These are phyloP conservation scores for Xanthoparmelia taractica DNA, from an alignment of 495 filamentous ascomycete species.

Conservation along the genomic window DNA sequence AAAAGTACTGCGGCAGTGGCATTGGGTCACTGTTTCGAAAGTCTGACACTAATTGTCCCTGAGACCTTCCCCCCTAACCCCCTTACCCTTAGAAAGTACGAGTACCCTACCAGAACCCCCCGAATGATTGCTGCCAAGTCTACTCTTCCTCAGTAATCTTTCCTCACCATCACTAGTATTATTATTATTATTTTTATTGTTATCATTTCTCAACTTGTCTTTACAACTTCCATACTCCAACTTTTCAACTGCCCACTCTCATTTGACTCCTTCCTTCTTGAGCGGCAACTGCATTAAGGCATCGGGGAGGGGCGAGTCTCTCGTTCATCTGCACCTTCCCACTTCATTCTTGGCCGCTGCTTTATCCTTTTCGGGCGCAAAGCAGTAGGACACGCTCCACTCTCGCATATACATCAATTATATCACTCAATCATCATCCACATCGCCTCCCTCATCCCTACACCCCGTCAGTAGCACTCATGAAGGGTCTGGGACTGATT, in stretches of 20 bases:
- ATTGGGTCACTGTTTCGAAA: background rate
- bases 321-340: conserved; percentile 12
- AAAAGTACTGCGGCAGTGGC: conserved; percentile 1
- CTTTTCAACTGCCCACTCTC: conserved; percentile 9
- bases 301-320: conserved; percentile 3
- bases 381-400: background rate
- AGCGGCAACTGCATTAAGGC: conserved; percentile 20
- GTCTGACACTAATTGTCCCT: no score
- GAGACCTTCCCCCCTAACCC: no score
- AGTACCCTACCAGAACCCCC: background rate
- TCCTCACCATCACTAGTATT: no score
- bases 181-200: no score
- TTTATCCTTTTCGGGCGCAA: conserved; percentile 7
- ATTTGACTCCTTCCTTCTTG: conserved; percentile 16
- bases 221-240: background rate
- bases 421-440: conserved; percentile 13
- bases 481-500: conserved; percentile 31
- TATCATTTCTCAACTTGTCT: background rate
- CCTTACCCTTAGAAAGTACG: background rate
- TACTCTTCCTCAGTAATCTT: no score
- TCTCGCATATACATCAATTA: background rate
- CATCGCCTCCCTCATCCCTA: conserved; percentile 4
- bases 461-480: conserved; percentile 23
- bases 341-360: background rate
- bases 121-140: conserved; percentile 17